These are phyloP conservation scores for Mucor racemosus DNA, from an alignment of 371 early-diverging fungal genomes.

Conservation along the genomic window DNA sequence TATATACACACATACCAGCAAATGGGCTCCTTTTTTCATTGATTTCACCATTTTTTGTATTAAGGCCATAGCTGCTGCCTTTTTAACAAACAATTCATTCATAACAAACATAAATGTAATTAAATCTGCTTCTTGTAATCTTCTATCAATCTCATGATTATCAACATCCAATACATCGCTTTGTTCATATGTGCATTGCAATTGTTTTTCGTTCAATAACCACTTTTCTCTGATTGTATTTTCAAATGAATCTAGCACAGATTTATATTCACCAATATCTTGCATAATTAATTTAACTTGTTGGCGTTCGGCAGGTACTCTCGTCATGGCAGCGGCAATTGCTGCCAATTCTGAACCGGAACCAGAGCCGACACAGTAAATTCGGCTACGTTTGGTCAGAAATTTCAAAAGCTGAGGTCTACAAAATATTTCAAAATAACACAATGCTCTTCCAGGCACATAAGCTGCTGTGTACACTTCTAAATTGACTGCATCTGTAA, in stretches of 20 bases:
- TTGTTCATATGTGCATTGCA: slow-evolving; percentile 44
- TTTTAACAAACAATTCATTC: slow-evolving; percentile 88
- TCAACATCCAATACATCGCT: slow-evolving; percentile 51
- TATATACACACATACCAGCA: slow-evolving; percentile 60
- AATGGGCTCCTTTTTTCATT: slow-evolving; percentile 71
- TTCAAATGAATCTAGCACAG: slow-evolving; percentile 42
- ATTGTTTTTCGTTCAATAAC: slow-evolving; percentile 36
- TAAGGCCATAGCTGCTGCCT: slow-evolving; percentile 75
- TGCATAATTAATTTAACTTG: slow-evolving; percentile 62
- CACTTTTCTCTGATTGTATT: slow-evolving; percentile 35
- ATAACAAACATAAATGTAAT: slow-evolving; percentile 91
- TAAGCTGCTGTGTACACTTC: slow-evolving; percentile 88
- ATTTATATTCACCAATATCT: slow-evolving; percentile 74
- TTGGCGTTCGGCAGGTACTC: slow-evolving; percentile 52
- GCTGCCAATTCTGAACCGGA: slow-evolving; percentile 88
- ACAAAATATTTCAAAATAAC: slow-evolving; percentile 80
- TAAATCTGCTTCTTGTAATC: slow-evolving; percentile 67
- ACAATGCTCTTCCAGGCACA: slow-evolving; percentile 84
- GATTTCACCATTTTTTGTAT: slow-evolving; percentile 67
- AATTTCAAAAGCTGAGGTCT: slow-evolving; percentile 58
- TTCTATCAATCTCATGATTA: slow-evolving; percentile 31
- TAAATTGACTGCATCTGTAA: slow-evolving; percentile 71
- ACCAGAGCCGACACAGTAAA: slow-evolving; percentile 84
- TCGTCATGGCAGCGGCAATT: slow-evolving; percentile 76
- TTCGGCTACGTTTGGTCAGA: slow-evolving; percentile 40